phyloP scores from a whole-genome alignment of 2,329 filamentous ascomycete species.

The Aspergillus pseudonomiae region DNA sequence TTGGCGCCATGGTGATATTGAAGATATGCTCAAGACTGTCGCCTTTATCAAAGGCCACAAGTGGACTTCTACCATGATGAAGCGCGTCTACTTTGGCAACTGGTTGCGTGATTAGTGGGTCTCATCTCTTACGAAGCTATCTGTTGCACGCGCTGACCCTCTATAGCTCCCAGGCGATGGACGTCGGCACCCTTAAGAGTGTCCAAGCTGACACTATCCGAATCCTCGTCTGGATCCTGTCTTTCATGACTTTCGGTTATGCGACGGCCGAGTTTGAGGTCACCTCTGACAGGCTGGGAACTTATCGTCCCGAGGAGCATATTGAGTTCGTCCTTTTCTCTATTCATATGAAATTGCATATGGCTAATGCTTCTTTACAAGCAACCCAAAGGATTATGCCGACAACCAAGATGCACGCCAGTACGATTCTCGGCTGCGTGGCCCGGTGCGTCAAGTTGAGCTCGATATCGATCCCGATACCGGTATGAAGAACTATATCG shows the following conservation, averaged over 20 bases:
- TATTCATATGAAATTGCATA: neutral
- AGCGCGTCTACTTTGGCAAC: conserved; percentile 82
- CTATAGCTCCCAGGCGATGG: conserved; percentile 70
- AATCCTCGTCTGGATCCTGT: conserved; percentile 78
- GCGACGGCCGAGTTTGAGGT: conserved; percentile 87
- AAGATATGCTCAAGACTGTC: conserved; percentile 78
- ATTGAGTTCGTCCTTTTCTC: conserved; percentile 44
- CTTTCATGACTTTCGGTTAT: conserved; percentile 80
- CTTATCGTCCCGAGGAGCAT: conserved; percentile 73
- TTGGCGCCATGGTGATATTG: conserved; percentile 67
- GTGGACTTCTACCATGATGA: conserved; percentile 78
- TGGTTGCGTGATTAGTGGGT: conserved; percentile 76
- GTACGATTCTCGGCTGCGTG: conserved; percentile 74
- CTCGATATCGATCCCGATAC: conserved; percentile 73
- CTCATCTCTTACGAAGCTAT: neutral
- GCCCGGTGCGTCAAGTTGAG: conserved; percentile 72
- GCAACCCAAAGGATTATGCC: conserved; percentile 80
- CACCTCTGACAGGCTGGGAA: conserved; percentile 75
- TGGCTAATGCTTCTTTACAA: conserved; percentile 45
- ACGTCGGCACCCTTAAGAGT: conserved; percentile 77
- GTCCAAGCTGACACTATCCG: conserved; percentile 78
- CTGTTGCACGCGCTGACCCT: neutral
- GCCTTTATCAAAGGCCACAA: conserved; percentile 80
- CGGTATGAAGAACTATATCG: conserved; percentile 99
- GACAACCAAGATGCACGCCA: conserved; percentile 83